Percentiles rank a stretch among this genome's conserved stretches.
phyloP scores from a whole-genome alignment of 257 asterid genomes.

The Lantana camara region DNA sequence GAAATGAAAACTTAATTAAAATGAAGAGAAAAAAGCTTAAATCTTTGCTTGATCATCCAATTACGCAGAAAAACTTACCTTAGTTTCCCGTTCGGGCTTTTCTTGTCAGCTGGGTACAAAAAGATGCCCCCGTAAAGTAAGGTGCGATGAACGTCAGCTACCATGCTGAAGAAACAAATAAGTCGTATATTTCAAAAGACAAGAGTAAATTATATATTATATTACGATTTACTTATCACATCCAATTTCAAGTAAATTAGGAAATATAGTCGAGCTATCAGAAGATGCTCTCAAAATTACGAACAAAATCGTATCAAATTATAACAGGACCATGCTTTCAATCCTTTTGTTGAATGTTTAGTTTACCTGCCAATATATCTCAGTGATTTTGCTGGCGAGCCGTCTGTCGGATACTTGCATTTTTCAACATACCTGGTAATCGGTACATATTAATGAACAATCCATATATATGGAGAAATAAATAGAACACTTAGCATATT shows the following conservation, averaged over 20 bases:
- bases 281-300: no score
- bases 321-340: no score
- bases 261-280: no score
- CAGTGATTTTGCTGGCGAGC: constrained; percentile 87
- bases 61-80: constrained; percentile 45
- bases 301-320: no score
- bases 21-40: no score
- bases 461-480: no score
- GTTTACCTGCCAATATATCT: constrained; percentile 95
- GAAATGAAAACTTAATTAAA: no score
- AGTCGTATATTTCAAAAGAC: neutral
- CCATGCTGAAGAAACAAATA: constrained; percentile 65
- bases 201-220: neutral
- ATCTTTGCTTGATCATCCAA: no score
- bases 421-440: constrained; percentile 85
- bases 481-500: neutral
- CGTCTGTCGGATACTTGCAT: constrained; percentile 90
- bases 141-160: constrained; percentile 98
- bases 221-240: no score
- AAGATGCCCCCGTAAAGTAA: constrained; percentile 94
- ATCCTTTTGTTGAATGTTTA: no score
- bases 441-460: constrained; percentile 23
- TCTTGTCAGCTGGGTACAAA: constrained; percentile 96
- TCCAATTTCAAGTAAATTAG: no score
- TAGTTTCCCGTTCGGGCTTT: constrained; percentile 88